Evolutionary conservation across 371 early-diverging fungal genomes (phyloP), one percentile per base, ranked within the genome.

Genomic region (Apophysomyces sp.): DNA sequence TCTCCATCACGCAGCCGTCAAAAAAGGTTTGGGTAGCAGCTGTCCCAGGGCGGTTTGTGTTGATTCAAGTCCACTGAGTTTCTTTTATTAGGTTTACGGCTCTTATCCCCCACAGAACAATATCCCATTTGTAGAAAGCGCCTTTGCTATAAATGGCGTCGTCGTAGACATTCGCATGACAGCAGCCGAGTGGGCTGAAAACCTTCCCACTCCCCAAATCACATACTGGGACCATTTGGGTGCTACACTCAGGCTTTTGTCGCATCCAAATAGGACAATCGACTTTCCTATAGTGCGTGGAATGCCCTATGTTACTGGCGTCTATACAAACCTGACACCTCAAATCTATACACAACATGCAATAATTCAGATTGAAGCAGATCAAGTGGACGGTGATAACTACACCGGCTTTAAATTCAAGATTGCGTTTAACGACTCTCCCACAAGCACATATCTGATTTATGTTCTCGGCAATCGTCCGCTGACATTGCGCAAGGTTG

Each of bases 271-370:
- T 24, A 13, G 30, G 11, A 40, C 52, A 13, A 69, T 81, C 24
- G 62, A 66, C 1, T 78, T 86, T 30, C 86, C 86, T 3, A 55
- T 84, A 8, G 69, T 76, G 0, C 69, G 84, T 30, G 86, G 86
- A 15, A 79, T 82, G 77, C 67, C 82, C 0, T 84, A 76, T 59
- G 70, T 86, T 41, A 79, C 86, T 3, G 77, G 67, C 2, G 32
- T 66, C 7, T 86, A 84, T 52, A 21, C 66, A 5, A 37, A 65
- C 31, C 55, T 86, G 56, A 83, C 86, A 1, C 86, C 86, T 7
- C 74, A 75, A 16, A 72, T 86, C 36, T 82, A 64, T 62, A 74
- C 74, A 7, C 78, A 81, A 36, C 76, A 78, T 62, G 77, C 75
- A 3, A 76, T 76, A n/a, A 60, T 75, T 26, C 55, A 34, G n/a